Percentiles rank a stretch among this genome's conserved stretches.
These are phyloP conservation scores for Speleostelium caveatum DNA, from an alignment of 78 protist species.

Conservation along the genomic window DNA sequence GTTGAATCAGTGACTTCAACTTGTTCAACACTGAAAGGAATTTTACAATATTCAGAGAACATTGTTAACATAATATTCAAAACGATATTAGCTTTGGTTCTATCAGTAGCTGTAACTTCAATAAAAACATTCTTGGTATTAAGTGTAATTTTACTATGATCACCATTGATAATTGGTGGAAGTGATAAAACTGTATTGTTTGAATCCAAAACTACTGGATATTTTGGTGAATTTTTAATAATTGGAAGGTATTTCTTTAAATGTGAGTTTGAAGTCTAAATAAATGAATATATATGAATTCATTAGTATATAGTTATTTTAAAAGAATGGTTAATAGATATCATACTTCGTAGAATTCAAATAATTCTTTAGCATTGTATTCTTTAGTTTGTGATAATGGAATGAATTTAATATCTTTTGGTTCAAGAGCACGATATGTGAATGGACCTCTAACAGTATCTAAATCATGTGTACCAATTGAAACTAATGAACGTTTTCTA, in stretches of 20 bases:
- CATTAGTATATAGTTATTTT: too few species aligned
- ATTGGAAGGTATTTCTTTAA: constrained; percentile 85
- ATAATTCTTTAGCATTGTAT: constrained; percentile 57
- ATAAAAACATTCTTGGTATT: constrained; percentile 97
- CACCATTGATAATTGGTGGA: constrained; percentile 99
- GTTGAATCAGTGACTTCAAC: constrained; percentile 78
- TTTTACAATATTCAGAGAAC: constrained; percentile 91
- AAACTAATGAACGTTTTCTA: constrained; percentile 96
- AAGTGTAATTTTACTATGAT: constrained; percentile 95
- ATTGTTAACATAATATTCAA: constrained; percentile 95
- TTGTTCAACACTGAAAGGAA: constrained; percentile 83
- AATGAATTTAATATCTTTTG: constrained; percentile 94
- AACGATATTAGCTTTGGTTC: constrained; percentile 94
- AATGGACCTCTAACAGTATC: constrained; percentile 95
- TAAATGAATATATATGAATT: not conserved
- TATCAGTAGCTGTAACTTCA: constrained; percentile 98
- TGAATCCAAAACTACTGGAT: constrained; percentile 96
- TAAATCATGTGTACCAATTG: constrained; percentile 99
- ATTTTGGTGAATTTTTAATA: constrained; percentile 86
- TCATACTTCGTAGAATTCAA: constrained; percentile 66
- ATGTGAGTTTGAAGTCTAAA: constrained; percentile 59
- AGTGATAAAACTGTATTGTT: constrained; percentile 92
- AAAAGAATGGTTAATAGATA: not conserved
- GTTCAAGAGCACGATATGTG: constrained; percentile 90
- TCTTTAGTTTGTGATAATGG: constrained; percentile 91